phyloP scores from a whole-genome alignment of 2,329 filamentous ascomycete species.

The Neonectria hederae region DNA sequence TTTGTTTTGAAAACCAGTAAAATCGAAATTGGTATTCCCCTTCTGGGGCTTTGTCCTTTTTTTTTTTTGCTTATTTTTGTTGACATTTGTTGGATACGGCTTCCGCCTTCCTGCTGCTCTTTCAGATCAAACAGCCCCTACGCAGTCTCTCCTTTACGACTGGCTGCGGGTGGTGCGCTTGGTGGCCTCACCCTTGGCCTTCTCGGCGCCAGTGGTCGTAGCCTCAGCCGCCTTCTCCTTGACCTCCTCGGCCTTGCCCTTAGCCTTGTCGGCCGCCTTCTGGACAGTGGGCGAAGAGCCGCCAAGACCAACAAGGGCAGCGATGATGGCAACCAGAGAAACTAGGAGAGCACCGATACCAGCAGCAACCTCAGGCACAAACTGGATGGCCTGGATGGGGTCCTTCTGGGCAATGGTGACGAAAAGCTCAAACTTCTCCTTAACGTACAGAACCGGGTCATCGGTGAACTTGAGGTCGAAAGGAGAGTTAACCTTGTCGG shows the following conservation, averaged over 20 bases:
- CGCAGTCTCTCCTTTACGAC: conserved; percentile 50
- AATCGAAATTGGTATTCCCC: conserved; percentile 34
- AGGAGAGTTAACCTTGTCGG: conserved; percentile 73
- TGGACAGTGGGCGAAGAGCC: conserved; percentile 76
- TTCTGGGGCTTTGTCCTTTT: conserved; percentile 22
- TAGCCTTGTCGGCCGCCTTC: conserved; percentile 70
- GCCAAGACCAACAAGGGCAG: conserved; percentile 71
- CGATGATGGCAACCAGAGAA: conserved; percentile 75
- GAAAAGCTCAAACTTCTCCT: conserved; percentile 95
- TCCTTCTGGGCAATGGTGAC: conserved; percentile 82
- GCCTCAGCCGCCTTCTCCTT: conserved; percentile 72
- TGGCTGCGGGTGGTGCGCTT: conserved; percentile 69
- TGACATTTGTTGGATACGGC: conserved; percentile 13
- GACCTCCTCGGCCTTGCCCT: conserved; percentile 79
- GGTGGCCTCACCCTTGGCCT: conserved; percentile 77
- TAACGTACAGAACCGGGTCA: conserved; percentile 86
- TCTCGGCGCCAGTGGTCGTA: conserved; percentile 70
- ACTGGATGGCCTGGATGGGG: conserved; percentile 84
- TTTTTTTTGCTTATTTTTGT: conserved; percentile 7
- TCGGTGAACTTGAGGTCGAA: conserved; percentile 87
- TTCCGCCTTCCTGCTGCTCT: conserved; percentile 7
- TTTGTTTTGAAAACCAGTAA: conserved; percentile 31
- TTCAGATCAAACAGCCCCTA: conserved; percentile 4
- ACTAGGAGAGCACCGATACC: conserved; percentile 77
- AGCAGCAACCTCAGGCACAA: conserved; percentile 90